A percentile compares a stretch with the other conserved stretches of the same genome.
phyloP scores from a whole-genome alignment of 129 eudicot species.

The Arctium minus region DNA sequence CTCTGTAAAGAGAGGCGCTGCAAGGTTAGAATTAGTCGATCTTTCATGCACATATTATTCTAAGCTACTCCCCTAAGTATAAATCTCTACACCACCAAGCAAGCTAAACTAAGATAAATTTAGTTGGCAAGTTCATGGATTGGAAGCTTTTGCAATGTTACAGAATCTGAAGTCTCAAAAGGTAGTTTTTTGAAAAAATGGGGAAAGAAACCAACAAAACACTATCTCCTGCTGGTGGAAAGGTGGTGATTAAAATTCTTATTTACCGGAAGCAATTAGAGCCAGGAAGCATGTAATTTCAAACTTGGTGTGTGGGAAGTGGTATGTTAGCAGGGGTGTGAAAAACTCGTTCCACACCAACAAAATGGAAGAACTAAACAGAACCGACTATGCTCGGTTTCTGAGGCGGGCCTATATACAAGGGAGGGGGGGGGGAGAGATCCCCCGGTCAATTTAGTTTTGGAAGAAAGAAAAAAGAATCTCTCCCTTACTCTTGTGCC shows the following conservation, averaged over 20 bases:
- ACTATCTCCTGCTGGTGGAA: background rate
- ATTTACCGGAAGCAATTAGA: background rate
- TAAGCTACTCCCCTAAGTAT: background rate
- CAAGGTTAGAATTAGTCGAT: slow-evolving; percentile 41
- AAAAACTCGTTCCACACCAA: too few relatives aligned
- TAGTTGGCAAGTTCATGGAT: background rate
- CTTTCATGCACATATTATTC: background rate
- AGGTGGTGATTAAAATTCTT: too few relatives aligned
- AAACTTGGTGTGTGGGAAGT: too few relatives aligned
- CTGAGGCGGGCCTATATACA: too few relatives aligned
- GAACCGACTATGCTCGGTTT: too few relatives aligned
- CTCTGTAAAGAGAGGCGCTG: slow-evolving; percentile 65
- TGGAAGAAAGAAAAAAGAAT: too few relatives aligned
- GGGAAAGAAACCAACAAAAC: background rate
- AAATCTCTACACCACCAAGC: background rate
- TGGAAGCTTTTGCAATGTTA: background rate
- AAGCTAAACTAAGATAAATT: background rate
- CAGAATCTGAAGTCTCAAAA: background rate
- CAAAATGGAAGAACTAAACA: too few relatives aligned
- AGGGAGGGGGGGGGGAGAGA: too few relatives aligned
- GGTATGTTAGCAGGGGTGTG: too few relatives aligned
- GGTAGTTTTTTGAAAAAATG: background rate
- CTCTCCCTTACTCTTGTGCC: too few relatives aligned
- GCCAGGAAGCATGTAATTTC: background rate
- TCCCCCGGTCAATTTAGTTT: too few relatives aligned